Evolutionary conservation across 306 rosid genomes (phyloP), one percentile per base, ranked within the genome.

Genomic region (Cicer bijugum): DNA sequence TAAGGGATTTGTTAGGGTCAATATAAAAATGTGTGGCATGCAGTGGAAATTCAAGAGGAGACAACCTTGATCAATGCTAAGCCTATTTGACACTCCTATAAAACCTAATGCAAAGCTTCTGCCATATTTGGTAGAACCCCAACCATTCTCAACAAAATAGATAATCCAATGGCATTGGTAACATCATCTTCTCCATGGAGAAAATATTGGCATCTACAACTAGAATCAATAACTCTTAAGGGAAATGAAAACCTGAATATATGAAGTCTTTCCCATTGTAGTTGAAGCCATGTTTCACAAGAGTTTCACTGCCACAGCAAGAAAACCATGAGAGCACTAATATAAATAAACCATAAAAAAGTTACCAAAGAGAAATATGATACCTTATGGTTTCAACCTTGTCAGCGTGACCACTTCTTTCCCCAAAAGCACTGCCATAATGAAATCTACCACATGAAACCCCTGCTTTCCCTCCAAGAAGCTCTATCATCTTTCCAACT

Each of bases 351-450:
- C 17, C 48, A 71, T 46, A 52, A 14, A 72, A 71, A 10, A 9
- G 48, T 2, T 4, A 71, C 53, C 17, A 61, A 39, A 79, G 67
- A 55, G 37, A 77, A 50, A 39, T 65, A 12, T 42, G 63, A 78
- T 72, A 92, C 98, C 98, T 93, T 84, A 93, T 88, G 63, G 84
- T 85, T 76, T 93, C 97, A 81, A 93, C 98, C 74, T 83, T 93
- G 85, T 93, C 96, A n/a, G 98, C 98, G 83, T 93, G 98, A 69
- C 98, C 98, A 82, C 97, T 88, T 89, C 87, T 86, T 80, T 93
- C 98, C 40, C 98, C 98, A 74, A 93, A 93, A 71, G 98, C 98
- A 88, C 97, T 93, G 58, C 98, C 98, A 72, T 93, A 93, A 60
- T 91, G 97, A 86, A 91, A 93, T 84, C 83, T 88, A 20, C 98